Conservation (phyloP, 768 basidiomycete species). For the Paxillus ammoniavirescens region DNA sequence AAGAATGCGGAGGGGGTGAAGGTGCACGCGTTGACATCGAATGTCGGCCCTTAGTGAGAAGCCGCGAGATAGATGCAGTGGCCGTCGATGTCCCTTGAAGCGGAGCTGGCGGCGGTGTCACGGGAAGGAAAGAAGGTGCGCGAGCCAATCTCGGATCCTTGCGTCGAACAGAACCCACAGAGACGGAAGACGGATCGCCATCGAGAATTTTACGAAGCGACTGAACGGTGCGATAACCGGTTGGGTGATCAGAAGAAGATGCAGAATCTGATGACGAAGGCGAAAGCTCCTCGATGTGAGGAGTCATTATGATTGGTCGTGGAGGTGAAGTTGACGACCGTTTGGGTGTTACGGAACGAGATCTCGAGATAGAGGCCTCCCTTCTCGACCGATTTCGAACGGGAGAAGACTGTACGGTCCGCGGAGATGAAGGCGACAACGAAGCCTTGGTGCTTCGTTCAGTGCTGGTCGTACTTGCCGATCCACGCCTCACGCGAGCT, state of each 20-base stretch:
- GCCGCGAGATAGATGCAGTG: constrained; percentile 75
- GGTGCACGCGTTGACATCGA: constrained; percentile 63
- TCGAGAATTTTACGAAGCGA: constrained; percentile 72
- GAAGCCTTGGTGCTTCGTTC: constrained; percentile 18
- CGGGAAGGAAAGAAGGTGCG: constrained; percentile 32
- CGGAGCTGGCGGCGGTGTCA: constrained; percentile 49
- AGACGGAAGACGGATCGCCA: constrained; percentile 38
- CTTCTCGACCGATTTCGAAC: constrained; percentile 12
- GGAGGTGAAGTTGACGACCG: constrained; percentile 18
- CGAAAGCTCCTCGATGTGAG: constrained; percentile 55
- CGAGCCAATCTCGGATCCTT: constrained; percentile 14
- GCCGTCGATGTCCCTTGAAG: constrained; percentile 65
- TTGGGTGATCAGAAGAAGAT: constrained; percentile 50
- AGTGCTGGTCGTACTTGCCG: constrained; percentile 30
- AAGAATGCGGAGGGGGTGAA: constrained; percentile 56
- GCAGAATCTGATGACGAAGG: constrained; percentile 51
- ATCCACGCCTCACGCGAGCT: constrained; percentile 32
- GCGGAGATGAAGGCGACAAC: constrained; percentile 15
- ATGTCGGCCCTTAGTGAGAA: constrained; percentile 62
- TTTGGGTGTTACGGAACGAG: constrained; percentile 33
- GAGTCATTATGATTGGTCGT: constrained; percentile 52
- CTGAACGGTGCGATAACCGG: constrained; percentile 60
- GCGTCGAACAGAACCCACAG: constrained; percentile 15
- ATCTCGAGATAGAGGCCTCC: constrained; percentile 9
- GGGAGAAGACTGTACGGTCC: constrained; percentile 8